These are phyloP conservation scores for Phyllosticta citribraziliensis DNA, from an alignment of 2,329 filamentous ascomycete genomes.

Conservation along the genomic window DNA sequence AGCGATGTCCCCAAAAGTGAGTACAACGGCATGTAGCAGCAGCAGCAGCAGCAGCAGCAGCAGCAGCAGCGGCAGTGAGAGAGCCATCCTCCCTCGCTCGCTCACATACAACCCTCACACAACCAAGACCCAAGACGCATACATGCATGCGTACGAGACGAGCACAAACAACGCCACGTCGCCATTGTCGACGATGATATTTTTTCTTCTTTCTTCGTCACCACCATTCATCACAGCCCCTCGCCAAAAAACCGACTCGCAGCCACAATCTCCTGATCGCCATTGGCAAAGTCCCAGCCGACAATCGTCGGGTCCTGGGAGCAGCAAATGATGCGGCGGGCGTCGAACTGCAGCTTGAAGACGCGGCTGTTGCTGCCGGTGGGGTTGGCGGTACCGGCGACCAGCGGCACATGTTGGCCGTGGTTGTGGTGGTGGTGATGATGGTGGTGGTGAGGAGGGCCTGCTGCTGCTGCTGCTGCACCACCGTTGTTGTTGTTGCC, in stretches of 20 bases:
- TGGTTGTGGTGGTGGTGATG: constrained; percentile 18
- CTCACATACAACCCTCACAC: too few relatives aligned
- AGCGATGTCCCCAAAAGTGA: too few relatives aligned
- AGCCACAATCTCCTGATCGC: constrained; percentile 68
- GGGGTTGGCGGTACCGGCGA: constrained; percentile 13
- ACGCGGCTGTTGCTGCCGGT: constrained; percentile 49
- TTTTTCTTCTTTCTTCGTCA: too few relatives aligned
- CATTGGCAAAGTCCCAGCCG: constrained; percentile 94
- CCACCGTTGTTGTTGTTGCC: constrained; percentile 11
- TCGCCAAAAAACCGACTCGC: constrained; percentile 67
- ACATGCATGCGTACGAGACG: too few relatives aligned
- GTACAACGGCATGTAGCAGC: too few relatives aligned
- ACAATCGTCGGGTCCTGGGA: constrained; percentile 87
- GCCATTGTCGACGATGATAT: too few relatives aligned
- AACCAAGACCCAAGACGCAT: too few relatives aligned
- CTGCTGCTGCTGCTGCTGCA: neutral
- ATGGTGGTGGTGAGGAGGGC: constrained; percentile 10
- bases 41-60: too few relatives aligned
- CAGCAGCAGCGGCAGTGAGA: too few relatives aligned
- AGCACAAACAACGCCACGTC: too few relatives aligned
- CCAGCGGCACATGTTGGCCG: constrained; percentile 17
- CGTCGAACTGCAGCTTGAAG: constrained; percentile 96
- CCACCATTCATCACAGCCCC: constrained; percentile 12
- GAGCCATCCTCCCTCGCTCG: too few relatives aligned
- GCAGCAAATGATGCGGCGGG: constrained; percentile 85